Percentiles rank a stretch among this genome's conserved stretches.
Evolutionary conservation across 257 asterid genomes (phyloP).

Genomic region (Striga asiatica): DNA sequence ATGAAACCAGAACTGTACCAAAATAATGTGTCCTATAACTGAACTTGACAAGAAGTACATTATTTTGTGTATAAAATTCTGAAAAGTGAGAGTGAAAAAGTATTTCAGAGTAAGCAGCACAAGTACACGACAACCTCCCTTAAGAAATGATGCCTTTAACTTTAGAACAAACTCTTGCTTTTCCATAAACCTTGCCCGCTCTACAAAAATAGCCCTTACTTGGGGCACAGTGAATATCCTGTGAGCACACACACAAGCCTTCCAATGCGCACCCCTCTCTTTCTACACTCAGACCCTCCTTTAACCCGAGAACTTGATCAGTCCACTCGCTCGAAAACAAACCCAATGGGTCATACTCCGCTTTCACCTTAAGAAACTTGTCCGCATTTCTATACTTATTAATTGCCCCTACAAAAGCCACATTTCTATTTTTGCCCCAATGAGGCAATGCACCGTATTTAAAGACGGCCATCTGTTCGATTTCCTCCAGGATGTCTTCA

Average conservation of each 20-base stretch:
- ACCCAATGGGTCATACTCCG: conserved; percentile 32
- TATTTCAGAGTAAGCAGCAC: too few species aligned
- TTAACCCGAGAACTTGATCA: conserved; percentile 42
- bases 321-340: conserved; percentile 56
- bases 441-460: conserved; percentile 54
- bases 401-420: conserved; percentile 41
- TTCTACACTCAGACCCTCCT: conserved; percentile 16
- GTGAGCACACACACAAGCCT: conserved; percentile 53
- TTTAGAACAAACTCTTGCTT: conserved; percentile 47
- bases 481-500: conserved; percentile 45
- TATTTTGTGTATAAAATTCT: too few species aligned
- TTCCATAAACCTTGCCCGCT: conserved; percentile 32
- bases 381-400: conserved; percentile 23
- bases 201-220: conserved; percentile 35
- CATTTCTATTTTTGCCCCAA: conserved; percentile 69
- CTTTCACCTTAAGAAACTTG: conserved; percentile 28
- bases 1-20: too few species aligned
- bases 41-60: too few species aligned
- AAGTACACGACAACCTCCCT: too few species aligned
- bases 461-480: conserved; percentile 52
- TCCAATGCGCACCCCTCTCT: conserved; percentile 55
- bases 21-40: too few species aligned
- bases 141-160: too few species aligned
- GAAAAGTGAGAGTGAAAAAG: too few species aligned
- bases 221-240: conserved; percentile 54